phyloP scores from a whole-genome alignment of 352 stramenopile genomes.

The Pythium pyrilobum region DNA sequence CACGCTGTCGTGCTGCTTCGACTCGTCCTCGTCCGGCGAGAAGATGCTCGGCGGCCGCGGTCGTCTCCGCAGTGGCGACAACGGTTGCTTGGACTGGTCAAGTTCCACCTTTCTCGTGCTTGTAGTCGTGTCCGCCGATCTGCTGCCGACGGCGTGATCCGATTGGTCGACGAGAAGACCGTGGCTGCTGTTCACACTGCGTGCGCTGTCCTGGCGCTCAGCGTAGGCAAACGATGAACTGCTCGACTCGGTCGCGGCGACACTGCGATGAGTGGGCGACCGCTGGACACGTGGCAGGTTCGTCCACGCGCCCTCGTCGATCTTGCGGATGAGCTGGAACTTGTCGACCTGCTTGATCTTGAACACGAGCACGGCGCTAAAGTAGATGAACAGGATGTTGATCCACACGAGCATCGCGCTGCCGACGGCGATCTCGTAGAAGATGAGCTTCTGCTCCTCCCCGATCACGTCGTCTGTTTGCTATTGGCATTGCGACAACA shows the following conservation, averaged over 20 bases:
- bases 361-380: constrained; percentile 82
- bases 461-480: constrained; percentile 63
- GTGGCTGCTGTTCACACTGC: constrained; percentile 34
- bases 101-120: too few species aligned
- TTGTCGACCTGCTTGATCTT: constrained; percentile 86
- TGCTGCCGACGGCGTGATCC: too few species aligned
- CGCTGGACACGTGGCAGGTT: constrained; percentile 71
- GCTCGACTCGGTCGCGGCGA: constrained; percentile 1
- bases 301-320: constrained; percentile 75
- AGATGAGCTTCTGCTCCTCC: constrained; percentile 79
- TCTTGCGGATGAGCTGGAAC: constrained; percentile 74
- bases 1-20: constrained; percentile 11
- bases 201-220: constrained; percentile 31
- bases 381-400: constrained; percentile 87
- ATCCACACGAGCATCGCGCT: constrained; percentile 83
- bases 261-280: constrained; percentile 29
- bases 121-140: too few species aligned
- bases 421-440: constrained; percentile 83
- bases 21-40: constrained; percentile 20
- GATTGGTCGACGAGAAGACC: constrained; percentile 18
- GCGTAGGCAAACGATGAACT: background rate
- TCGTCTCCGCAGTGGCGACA: constrained; percentile 35
- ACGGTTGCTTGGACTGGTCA: constrained; percentile 18
- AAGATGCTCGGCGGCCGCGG: constrained; percentile 20
- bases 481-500: background rate